Base-by-base conservation (phyloP, 306 rosid genomes). In the Dryas drummondii region DNA sequence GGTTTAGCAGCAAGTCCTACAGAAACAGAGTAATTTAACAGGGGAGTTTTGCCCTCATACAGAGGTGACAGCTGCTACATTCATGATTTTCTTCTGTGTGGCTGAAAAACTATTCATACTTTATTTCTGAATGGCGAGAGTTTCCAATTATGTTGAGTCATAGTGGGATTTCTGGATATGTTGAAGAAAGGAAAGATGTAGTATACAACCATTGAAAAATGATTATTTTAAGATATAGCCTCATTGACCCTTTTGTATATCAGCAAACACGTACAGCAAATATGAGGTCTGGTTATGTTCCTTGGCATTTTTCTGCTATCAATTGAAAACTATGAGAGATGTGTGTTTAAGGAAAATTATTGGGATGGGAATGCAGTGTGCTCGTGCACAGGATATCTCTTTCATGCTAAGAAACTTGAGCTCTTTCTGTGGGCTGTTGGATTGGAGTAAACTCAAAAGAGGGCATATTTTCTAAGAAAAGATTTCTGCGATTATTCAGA, bases 201-300 rank as follows among this genome's bases (percentile, higher is more conserved):
- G 70, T 74, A 84, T 84, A 77, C 89, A 78, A 74, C 90, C 86
- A 76, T 79, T 69, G 81, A 80, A 85, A 81, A 66, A 6, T n/a
- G 41, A 51, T 81, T 13, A 56, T 80, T n/a, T 44, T 32, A 73
- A 55, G 77, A 68, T 67, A 81, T 82, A 82, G 81, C 76, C 76
- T 79, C 82, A 22, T 82, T 75, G 85, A 85, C 86, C 87, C 73
- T 78, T 80, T 83, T 42, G 17, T 19, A 68, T 72, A 67, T 74
- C 75, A 64, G 66, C 66, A 61, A 70, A 48, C 77, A 44, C 22
- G 11, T 16, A 45, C 10, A 54, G 11, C 60, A 66, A 41, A 7
- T 12, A 65, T 54, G 6, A 19, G 70, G 41, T 71, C 68, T 69
- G 41, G 41, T 60, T 71, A 7, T 72, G 15, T 16, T 26, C 22